phyloP scores from a whole-genome alignment of 345 rosid genomes.

The Turritis glabra region DNA sequence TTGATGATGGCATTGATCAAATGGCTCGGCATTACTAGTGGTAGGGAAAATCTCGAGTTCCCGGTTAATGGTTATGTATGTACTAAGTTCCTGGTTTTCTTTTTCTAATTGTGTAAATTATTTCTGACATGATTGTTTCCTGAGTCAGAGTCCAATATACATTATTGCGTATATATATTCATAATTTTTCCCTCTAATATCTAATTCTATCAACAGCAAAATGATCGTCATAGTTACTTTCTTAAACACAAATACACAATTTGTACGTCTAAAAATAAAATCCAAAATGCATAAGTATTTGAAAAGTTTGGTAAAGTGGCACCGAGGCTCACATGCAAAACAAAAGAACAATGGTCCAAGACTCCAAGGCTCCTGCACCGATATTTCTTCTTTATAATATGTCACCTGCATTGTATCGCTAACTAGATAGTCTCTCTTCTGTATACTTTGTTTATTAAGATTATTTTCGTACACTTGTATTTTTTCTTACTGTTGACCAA shows the following conservation, averaged over 20 bases:
- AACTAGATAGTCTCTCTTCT: background rate
- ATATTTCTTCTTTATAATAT: background rate
- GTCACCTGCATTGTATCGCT: background rate
- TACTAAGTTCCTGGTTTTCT: background rate
- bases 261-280: too few relatives aligned
- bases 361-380: background rate
- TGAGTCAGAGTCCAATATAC: too few relatives aligned
- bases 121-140: background rate
- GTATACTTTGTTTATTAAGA: background rate
- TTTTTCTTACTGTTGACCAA: background rate
- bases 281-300: too few relatives aligned
- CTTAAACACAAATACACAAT: too few relatives aligned
- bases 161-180: background rate
- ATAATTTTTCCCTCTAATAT: background rate
- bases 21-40: background rate
- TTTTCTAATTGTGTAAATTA: slow-evolving; percentile 8
- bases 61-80: background rate
- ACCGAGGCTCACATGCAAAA: background rate
- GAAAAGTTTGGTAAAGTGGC: background rate
- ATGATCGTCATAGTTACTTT: background rate
- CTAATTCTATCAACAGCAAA: background rate
- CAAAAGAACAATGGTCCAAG: background rate
- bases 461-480: background rate
- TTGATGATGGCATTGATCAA: slow-evolving; percentile 29
- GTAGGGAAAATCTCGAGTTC: background rate